Conservation (phyloP, 352 stramenopile species). For the Saprolegnia parasitica region DNA sequence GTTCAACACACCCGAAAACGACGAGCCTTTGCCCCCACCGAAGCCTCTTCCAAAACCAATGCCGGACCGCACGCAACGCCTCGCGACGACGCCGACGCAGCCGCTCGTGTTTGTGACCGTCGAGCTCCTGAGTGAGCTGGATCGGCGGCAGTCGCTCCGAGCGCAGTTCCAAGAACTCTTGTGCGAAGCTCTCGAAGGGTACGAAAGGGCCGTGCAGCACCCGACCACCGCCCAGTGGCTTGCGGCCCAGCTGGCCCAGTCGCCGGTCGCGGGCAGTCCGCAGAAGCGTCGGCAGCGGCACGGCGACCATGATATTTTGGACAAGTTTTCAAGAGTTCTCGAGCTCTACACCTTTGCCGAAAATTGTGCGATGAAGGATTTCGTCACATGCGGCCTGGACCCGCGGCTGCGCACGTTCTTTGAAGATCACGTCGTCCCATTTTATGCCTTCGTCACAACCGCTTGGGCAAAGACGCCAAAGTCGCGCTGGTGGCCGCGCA, state of each 20-base stretch:
- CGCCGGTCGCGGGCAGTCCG: background rate
- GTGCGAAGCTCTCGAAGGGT: background rate
- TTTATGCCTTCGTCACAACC: too few relatives aligned
- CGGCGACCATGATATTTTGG: background rate
- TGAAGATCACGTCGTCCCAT: background rate
- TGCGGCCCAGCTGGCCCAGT: background rate
- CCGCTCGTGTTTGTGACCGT: background rate
- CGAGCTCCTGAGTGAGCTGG: background rate
- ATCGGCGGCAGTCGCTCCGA: background rate
- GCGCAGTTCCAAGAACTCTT: background rate
- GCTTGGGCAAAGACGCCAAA: too few relatives aligned
- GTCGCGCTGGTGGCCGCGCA: too few relatives aligned
- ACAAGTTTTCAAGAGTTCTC: background rate
- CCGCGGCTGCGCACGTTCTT: background rate
- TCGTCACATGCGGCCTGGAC: background rate
- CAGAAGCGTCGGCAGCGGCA: background rate
- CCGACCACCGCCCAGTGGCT: background rate
- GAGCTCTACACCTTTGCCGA: background rate
- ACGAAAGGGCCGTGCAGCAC: background rate
- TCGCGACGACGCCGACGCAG: background rate
- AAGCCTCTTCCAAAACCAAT: background rate
- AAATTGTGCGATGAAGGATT: conserved; percentile 2
- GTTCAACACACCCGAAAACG: background rate
- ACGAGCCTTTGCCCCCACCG: background rate
- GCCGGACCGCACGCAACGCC: background rate